Percentiles rank a stretch among this genome's conserved stretches.
Evolutionary conservation across 2,329 filamentous ascomycete species (phyloP).

Genomic region (Curvularia verruculosa): DNA sequence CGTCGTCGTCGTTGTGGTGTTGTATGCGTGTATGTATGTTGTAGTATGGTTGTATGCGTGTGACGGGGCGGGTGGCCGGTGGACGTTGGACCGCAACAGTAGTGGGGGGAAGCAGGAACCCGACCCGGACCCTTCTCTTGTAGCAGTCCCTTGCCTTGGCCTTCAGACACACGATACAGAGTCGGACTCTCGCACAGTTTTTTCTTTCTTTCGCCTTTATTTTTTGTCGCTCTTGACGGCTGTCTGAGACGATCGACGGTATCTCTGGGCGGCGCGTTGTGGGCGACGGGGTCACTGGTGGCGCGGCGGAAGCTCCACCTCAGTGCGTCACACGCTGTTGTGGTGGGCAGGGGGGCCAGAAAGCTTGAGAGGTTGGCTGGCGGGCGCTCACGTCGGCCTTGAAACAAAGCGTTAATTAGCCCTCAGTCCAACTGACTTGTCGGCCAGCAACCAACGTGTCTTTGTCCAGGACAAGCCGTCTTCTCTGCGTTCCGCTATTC

Average conservation of each 20-base stretch:
- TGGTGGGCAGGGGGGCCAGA: constrained; percentile 7
- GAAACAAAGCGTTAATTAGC: constrained; percentile 16
- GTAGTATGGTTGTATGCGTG: constrained; percentile 9
- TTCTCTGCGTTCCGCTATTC: background rate
- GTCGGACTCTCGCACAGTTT: background rate
- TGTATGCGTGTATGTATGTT: too few species aligned
- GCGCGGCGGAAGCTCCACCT: constrained; percentile 36
- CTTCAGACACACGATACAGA: constrained; percentile 2
- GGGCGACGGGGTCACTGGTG: constrained; percentile 30
- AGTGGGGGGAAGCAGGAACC: background rate
- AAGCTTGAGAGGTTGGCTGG: constrained; percentile 14
- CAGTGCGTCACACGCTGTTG: constrained; percentile 26
- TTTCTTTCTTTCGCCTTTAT: background rate
- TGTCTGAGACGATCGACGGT: constrained; percentile 4
- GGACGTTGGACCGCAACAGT: constrained; percentile 12
- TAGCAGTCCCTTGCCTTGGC: background rate
- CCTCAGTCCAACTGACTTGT: background rate
- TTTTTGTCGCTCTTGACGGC: constrained; percentile 5
- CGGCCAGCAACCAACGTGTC: background rate
- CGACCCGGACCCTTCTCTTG: constrained; percentile 26
- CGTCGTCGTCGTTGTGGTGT: background rate
- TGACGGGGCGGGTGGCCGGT: constrained; percentile 28
- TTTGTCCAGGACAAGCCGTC: background rate
- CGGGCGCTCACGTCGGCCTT: constrained; percentile 8
- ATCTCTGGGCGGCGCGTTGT: constrained; percentile 23